Percentiles rank a stretch among this genome's conserved stretches.
phyloP scores from a whole-genome alignment of 257 asterid species.

The Datura wrightii region DNA sequence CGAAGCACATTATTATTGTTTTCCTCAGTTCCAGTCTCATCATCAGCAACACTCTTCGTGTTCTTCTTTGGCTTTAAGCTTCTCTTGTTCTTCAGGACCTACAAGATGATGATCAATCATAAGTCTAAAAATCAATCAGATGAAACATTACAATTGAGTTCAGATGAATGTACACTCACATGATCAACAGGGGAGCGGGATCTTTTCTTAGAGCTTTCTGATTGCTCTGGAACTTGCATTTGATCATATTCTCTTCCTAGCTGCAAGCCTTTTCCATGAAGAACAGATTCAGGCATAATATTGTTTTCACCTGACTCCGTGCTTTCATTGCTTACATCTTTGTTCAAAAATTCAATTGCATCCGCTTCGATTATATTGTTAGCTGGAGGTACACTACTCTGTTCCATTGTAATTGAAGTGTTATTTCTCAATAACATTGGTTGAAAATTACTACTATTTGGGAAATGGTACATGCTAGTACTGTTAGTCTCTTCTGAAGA shows the following conservation, averaged over 20 bases:
- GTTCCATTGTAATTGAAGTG: slow-evolving; percentile 39
- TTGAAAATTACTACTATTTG: slow-evolving; percentile 46
- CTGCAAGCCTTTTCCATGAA: slow-evolving; percentile 28
- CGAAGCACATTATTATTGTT: slow-evolving; percentile 27
- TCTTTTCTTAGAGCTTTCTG: slow-evolving; percentile 54
- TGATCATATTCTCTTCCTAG: slow-evolving; percentile 31
- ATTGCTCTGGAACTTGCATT: slow-evolving; percentile 30
- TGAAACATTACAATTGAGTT: neutral
- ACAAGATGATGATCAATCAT: slow-evolving; percentile 14
- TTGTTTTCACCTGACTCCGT: slow-evolving; percentile 37
- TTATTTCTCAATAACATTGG: neutral
- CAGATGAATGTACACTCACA: slow-evolving; percentile 17
- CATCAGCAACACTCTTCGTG: slow-evolving; percentile 45
- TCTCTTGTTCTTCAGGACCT: slow-evolving; percentile 50
- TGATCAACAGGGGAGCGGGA: slow-evolving; percentile 40
- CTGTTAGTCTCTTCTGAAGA: slow-evolving; percentile 31
- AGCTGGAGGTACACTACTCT: neutral
- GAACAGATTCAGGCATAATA: slow-evolving; percentile 31
- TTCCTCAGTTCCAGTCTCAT: slow-evolving; percentile 32
- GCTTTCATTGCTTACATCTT: slow-evolving; percentile 49
- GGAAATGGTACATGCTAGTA: slow-evolving; percentile 42
- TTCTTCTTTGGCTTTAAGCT: slow-evolving; percentile 45
- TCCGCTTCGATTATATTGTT: slow-evolving; percentile 39
- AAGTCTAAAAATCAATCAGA: neutral
- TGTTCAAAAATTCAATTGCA: slow-evolving; percentile 43